Base-by-base conservation (phyloP, 257 asterid species). In the Solanum arcanum region DNA sequence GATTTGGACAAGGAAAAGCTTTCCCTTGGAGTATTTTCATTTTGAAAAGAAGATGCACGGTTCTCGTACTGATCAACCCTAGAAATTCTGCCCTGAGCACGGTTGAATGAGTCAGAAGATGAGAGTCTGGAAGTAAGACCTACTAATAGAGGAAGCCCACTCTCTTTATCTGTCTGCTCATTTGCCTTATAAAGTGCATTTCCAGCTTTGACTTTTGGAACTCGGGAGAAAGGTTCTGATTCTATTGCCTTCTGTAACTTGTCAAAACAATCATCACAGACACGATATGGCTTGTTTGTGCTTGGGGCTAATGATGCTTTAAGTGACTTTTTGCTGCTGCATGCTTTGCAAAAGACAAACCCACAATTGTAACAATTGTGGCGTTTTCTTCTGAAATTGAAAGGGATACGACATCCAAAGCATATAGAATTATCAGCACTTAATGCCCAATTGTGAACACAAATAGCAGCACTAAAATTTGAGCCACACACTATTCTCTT, bases 321-420 rank as follows among this genome's bases (percentile, higher is more conserved):
- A 66, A 93, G 83, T 35, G 98, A 94, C 86, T 92, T 95, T 88
- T 88, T 91, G 80, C 89, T 85, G 93, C 95, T 95, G 86, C 99
- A 96, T 13, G 93, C 88, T 16, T 91, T 91, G 95, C 99, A 96
- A 72, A 95, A 94, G 73, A 93, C 96, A 21, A 95, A 97, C 5
- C 99, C 99, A 37, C 99, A 96, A 93, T 96, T 96, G 88, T 96
- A 96, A 88, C 99, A 96, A 91, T 96, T 96, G 90, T 96, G 98
- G 3, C 97, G 98, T 86, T 95, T 93, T 64, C 99, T 87, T 88
- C 93, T 94, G 92, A 96, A 96, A 70, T 85, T 95, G 87, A 96
- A 96, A 31, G 93, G 95, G 35, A 86, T 90, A 29, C 88, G 96
- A 87, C 99, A 96, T 59, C 93, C 95, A 9, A 96, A 94, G 90